Percentiles rank a stretch among this genome's conserved stretches.
These are phyloP conservation scores for Trematosphaeria pertusa DNA, from an alignment of 2,329 filamentous ascomycete genomes.

Conservation along the genomic window DNA sequence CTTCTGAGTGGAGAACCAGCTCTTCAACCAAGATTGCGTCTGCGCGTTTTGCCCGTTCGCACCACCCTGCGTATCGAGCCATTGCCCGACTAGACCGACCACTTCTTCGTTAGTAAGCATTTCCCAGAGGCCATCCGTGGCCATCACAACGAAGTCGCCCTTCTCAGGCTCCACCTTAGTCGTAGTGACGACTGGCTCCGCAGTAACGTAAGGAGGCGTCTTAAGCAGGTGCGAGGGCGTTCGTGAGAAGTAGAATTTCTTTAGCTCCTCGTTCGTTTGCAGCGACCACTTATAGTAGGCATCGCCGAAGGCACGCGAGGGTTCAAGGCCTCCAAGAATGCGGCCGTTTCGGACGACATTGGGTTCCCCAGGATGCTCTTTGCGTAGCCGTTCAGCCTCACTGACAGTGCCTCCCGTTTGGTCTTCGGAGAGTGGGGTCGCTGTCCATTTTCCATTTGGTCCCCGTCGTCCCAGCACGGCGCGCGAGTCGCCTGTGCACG, in stretches of 20 bases:
- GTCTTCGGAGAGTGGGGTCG: constrained; percentile 86
- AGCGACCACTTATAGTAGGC: constrained; percentile 95
- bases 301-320: constrained; percentile 93
- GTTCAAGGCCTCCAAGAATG: constrained; percentile 89
- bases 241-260: constrained; percentile 85
- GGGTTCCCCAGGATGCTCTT: constrained; percentile 87
- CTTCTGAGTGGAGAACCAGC: constrained; percentile 68
- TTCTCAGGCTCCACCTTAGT: constrained; percentile 88
- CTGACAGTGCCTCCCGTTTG: constrained; percentile 90
- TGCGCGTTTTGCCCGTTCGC: constrained; percentile 45
- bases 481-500: constrained; percentile 94
- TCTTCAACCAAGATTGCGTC: constrained; percentile 69
- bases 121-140: constrained; percentile 97
- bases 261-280: constrained; percentile 83
- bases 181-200: constrained; percentile 92
- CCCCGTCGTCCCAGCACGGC: constrained; percentile 86
- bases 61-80: constrained; percentile 80
- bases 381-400: constrained; percentile 82
- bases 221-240: constrained; percentile 78
- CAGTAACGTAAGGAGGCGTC: constrained; percentile 96
- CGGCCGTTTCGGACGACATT: constrained; percentile 88
- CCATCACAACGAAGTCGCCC: constrained; percentile 95
- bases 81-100: constrained; percentile 93
- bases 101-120: constrained; percentile 99
- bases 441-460: constrained; percentile 86